Evolutionary conservation across 1,284 basidiomycete species (phyloP), one percentile per base, ranked within the genome.

Genomic region (Dichomitus squalens): DNA sequence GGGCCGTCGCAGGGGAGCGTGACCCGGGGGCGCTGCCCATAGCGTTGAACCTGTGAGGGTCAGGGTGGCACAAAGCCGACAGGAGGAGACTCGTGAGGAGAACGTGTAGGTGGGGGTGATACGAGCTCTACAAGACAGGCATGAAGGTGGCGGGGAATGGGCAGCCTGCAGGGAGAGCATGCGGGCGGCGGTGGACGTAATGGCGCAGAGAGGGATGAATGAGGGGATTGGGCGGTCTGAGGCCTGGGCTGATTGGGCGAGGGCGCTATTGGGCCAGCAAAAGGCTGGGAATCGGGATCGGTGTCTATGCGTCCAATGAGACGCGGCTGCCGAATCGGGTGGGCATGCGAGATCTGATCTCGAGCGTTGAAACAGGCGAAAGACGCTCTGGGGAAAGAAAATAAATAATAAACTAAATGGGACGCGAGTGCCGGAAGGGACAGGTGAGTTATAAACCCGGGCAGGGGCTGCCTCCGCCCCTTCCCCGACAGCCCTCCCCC

Each of bases 221-320:
- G 52, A 58, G 56, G 54, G 53, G 59, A 61, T 60, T 60, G 59
- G 62, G 25, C 52, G 52, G 46, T 29, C 12, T 41, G 27, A 20
- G 47, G 61, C 36, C 61, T 58, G 55, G 60, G 57, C 57, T 57
- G 60, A 62, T 62, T 62, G 61, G 61, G 18, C 52, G 46, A 51
- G 35, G 58, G 50, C 56, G 61, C 58, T 41, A 63, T 63, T 63
- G 61, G 61, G 35, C 55, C 56, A 58, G 61, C 38, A 63, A 63
- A 61, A 56, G 58, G 47, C 51, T 58, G 61, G 58, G 56, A 63
- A 55, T 59, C 57, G n/a, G 61, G 58, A 63, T 63, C 61, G 61
- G 61, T 60, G 53, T 60, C 58, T 57, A 56, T 60, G 58, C 58
- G 52, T 55, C 61, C 58, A 63, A 63, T 64, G 62, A 64, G 62